phyloP scores from a whole-genome alignment of 2,329 filamentous ascomycete genomes.

The Colletotrichum orchidophilum region DNA sequence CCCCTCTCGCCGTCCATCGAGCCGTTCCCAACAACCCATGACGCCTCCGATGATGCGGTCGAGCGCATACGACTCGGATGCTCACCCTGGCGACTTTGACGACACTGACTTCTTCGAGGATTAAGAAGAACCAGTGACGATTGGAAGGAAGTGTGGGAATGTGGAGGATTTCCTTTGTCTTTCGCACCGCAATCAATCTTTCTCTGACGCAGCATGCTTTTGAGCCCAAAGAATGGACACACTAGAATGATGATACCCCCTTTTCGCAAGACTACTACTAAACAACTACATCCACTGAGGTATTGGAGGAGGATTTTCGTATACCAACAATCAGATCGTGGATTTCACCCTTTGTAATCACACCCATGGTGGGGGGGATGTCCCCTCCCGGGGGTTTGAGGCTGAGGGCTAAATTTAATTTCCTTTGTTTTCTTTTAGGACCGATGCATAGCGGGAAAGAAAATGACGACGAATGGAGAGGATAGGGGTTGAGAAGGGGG shows the following conservation, averaged over 20 bases:
- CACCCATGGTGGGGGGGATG: neutral
- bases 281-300: conserved; percentile 3
- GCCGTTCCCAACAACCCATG: conserved; percentile 53
- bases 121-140: conserved; percentile 45
- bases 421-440: conserved; percentile 20
- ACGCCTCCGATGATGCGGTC: conserved; percentile 71
- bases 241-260: conserved; percentile 51
- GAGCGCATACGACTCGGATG: conserved; percentile 69
- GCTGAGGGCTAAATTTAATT: conserved; percentile 12
- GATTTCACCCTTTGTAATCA: neutral
- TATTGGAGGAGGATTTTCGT: neutral
- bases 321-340: conserved; percentile 18
- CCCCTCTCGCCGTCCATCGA: conserved; percentile 52
- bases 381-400: neutral
- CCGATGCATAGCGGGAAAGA: conserved; percentile 14
- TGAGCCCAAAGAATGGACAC: conserved; percentile 30
- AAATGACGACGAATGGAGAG: conserved; percentile 21
- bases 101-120: conserved; percentile 69
- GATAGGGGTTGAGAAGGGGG: neutral
- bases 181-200: conserved; percentile 25
- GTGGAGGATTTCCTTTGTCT: conserved; percentile 31
- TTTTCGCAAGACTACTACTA: conserved; percentile 36
- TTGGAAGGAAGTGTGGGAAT: conserved; percentile 5
- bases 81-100: conserved; percentile 66
- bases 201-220: conserved; percentile 27